Conservation (phyloP, 192 early-diverging fungal genomes). For the Podochytrium sp. region DNA sequence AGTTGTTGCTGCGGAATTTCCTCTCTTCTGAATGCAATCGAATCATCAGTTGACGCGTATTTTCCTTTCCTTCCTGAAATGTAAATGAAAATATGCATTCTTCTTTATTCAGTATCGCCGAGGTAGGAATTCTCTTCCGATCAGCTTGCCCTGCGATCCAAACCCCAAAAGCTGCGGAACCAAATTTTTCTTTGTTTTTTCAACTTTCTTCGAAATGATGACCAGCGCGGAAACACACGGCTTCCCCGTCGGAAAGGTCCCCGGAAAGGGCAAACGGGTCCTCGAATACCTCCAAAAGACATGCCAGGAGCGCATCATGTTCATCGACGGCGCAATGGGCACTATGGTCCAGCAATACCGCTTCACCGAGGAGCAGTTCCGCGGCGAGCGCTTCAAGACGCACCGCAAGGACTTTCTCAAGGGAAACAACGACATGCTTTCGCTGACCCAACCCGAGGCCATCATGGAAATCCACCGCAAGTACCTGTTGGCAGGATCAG, state of each 20-base stretch:
- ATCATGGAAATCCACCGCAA: constrained; percentile 88
- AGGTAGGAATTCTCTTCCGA: too few species aligned
- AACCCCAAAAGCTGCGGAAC: too few species aligned
- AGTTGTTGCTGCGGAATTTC: too few species aligned
- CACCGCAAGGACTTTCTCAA: constrained; percentile 82
- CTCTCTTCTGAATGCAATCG: too few species aligned
- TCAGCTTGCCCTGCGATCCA: too few species aligned
- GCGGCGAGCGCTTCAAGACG: constrained; percentile 83
- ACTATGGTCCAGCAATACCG: constrained; percentile 78
- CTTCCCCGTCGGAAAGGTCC: constrained; percentile 51
- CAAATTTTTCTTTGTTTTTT: too few species aligned
- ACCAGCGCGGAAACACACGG: neutral
- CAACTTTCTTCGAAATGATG: too few species aligned
- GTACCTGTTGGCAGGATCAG: constrained; percentile 89
- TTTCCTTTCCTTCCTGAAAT: too few species aligned
- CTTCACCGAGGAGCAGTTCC: constrained; percentile 84
- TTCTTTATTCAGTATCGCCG: too few species aligned
- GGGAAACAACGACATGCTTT: constrained; percentile 96
- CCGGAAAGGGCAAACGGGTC: constrained; percentile 47
- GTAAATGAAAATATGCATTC: too few species aligned
- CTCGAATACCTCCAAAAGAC: constrained; percentile 75
- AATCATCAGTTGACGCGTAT: too few species aligned
- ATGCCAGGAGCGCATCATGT: constrained; percentile 87
- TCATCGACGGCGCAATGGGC: constrained; percentile 72
- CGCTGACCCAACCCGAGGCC: constrained; percentile 86